A percentile compares a stretch with the other conserved stretches of the same genome.
phyloP scores from a whole-genome alignment of 306 rosid species.

The Geum urbanum region DNA sequence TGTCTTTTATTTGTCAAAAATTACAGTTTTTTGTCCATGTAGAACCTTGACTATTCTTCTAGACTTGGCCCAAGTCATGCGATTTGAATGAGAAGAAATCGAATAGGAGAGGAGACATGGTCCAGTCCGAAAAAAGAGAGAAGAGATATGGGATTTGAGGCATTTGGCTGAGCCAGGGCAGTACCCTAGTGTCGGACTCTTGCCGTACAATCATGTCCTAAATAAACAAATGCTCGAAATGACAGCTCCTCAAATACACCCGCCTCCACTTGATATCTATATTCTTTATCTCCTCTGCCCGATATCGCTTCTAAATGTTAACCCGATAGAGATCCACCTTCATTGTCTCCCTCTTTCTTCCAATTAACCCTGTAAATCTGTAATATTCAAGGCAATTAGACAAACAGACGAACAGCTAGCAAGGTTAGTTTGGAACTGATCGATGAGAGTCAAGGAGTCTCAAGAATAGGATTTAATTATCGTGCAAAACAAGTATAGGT shows the following conservation, averaged over 20 bases:
- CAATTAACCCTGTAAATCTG: constrained; percentile 6
- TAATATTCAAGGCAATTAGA: constrained; percentile 39
- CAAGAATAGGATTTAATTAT: not conserved
- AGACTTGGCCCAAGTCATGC: not conserved
- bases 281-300: not conserved
- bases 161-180: constrained; percentile 41
- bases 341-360: constrained; percentile 43
- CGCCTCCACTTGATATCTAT: not conserved
- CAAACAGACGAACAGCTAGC: constrained; percentile 10
- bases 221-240: constrained; percentile 34
- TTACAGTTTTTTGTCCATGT: too few relatives aligned
- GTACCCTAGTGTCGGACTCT: constrained; percentile 56
- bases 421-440: constrained; percentile 1
- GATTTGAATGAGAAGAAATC: not conserved
- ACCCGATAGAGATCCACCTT: constrained; percentile 30
- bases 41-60: too few relatives aligned
- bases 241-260: constrained; percentile 47
- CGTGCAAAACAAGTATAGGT: not conserved
- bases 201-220: constrained; percentile 32
- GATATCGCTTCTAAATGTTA: constrained; percentile 1
- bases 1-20: too few relatives aligned
- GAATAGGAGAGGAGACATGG: constrained; percentile 26
- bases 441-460: not conserved
- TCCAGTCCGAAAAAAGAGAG: constrained; percentile 9
- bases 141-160: constrained; percentile 38